Base-by-base conservation (phyloP, 257 asterid genomes). In the Scutellaria galericulata region DNA sequence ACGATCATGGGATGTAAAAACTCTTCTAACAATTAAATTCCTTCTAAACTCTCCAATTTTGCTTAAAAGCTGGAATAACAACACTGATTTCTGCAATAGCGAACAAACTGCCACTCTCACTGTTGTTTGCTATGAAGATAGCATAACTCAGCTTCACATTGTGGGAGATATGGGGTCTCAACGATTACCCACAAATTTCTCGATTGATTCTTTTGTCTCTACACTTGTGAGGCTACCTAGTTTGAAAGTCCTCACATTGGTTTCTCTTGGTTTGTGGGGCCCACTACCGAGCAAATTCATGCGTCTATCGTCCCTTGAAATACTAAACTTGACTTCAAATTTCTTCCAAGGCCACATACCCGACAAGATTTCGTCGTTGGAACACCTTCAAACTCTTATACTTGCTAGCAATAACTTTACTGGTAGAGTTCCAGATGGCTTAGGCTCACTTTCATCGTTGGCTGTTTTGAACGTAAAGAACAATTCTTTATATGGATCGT, bases 211-310 rank as follows among this genome's bases (percentile, higher is more conserved):
- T 20, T 85, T 93, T 8, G 71, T 86, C 18, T 70, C 86, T 7
- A 67, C 88, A 5, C 88, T 93, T 8, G 79, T 73, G 61, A 83
- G 57, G 74, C 87, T 93, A 66, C 87, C 88, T 0, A 77, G 79
- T 72, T 72, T 93, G 79, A 89, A 88, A 80, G 98, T 93, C 82
- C 96, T 93, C 63, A 84, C 76, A 47, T 77, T 91, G 80, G 92
- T 87, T 68, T 93, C 94, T 77, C 83, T 91, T 55, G 98, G 98
- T 46, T 77, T 93, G 68, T 89, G 94, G 94, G 97, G 98, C 7
- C 81, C 77, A 1, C 73, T 93, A 14, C 91, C 97, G 11, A 74
- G 70, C 27, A 76, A 83, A 27, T 62, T 88, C 45, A 65, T 79
- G n/a, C 87, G 79, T 24, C 61, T 91, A 56, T 84, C 87, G 7